Base-by-base conservation (phyloP, 768 basidiomycete species). In the Leccinellum rugosiceps region DNA sequence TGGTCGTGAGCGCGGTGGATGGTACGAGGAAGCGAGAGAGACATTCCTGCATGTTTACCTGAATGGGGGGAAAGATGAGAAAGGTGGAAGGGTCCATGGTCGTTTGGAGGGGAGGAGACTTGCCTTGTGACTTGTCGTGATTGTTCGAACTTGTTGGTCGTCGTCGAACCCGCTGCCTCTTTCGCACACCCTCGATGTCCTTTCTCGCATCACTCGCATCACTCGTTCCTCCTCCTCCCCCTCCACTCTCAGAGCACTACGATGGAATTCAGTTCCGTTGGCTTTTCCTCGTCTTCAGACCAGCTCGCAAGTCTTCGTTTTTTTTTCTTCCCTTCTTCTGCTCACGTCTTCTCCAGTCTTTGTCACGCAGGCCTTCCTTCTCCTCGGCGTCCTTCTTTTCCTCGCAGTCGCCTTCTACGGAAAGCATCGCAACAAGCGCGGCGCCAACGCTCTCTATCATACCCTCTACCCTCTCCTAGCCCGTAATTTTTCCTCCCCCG, bases 281-380 rank as follows among this genome's bases (percentile, higher is more conserved):
- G 86, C 86, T 80, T 67, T 76, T 84, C 55, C 74, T 97, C 63
- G 83, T 86, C 35, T 92, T 96, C 75, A 80, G 93, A 44, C 94
- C 94, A 19, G 90, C 87, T 9, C 64, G 86, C 76, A n/a, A 62
- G 86, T 76, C 32, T 14, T 35, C 34, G 7, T n/a, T 2, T 11
- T 11, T 41, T 41, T 11, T 17, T 28, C 26, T 30, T 13, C 28
- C 4, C 11, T 28, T 38, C 47, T 15, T 28, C 26, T n/a, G 17
- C 53, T 53, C 50, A 45, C 41, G 2, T 55, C 15, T 47, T 25
- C 8, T 53, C 2, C 65, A 84, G 87, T 83, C 28, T 88, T 94
- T 75, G 73, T 84, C 66, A 75, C 74, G 17, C 94, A 97, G 69
- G 79, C 73, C 0, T 77, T 75, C 58, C 78, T 91, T 41, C 60